Evolutionary conservation across 371 early-diverging fungal species (phyloP).

Genomic region (Dinochytrium kinnereticum): DNA sequence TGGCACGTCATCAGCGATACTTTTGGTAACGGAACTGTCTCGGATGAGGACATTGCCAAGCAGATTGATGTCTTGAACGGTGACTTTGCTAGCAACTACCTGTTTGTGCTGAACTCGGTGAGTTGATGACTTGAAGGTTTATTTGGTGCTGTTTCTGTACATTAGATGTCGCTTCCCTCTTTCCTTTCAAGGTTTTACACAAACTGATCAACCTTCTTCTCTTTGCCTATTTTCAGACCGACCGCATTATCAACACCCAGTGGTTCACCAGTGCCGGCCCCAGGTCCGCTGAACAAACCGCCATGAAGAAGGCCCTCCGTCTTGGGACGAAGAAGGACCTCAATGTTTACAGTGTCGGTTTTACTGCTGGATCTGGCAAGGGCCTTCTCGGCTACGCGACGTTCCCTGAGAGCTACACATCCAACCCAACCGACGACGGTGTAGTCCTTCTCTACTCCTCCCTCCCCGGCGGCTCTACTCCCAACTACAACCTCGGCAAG

Average conservation of each 20-base stretch:
- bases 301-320: constrained; percentile 19
- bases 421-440: constrained; percentile 24
- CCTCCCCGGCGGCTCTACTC: constrained; percentile 16
- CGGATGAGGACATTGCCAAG: not conserved
- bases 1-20: constrained; percentile 3
- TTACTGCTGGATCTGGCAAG: constrained; percentile 14
- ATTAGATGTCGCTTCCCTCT: not conserved
- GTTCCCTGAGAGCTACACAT: constrained; percentile 18
- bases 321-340: not conserved
- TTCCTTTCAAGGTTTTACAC: too few species aligned
- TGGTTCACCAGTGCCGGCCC: constrained; percentile 13
- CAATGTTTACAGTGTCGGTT: constrained; percentile 28
- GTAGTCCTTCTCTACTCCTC: constrained; percentile 23
- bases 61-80: constrained; percentile 27
- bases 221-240: too few species aligned
- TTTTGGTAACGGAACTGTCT: not conserved
- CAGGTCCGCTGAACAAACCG: constrained; percentile 7
- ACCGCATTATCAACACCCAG: not conserved
- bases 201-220: too few species aligned
- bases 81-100: constrained; percentile 7
- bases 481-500: constrained; percentile 24
- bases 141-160: not conserved
- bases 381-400: constrained; percentile 26
- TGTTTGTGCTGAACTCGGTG: not conserved
- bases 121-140: too few species aligned